Conservation (phyloP, 257 asterid genomes). For the Asclepias syriaca region DNA sequence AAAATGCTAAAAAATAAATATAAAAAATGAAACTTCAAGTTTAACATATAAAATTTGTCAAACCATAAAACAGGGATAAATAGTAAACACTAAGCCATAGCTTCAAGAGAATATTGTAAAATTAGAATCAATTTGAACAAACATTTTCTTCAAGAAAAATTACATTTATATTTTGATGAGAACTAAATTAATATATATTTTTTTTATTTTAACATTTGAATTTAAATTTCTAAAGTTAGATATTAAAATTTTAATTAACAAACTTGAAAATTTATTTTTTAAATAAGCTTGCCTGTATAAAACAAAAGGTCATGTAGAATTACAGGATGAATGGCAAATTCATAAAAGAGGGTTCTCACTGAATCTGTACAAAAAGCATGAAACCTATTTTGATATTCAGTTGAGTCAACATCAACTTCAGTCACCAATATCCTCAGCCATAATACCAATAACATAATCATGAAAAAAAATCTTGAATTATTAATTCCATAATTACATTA, state of each 20-base stretch:
- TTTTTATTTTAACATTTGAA: too few species aligned
- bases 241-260: too few species aligned
- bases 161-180: too few species aligned
- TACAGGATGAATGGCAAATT: not conserved
- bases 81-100: not conserved
- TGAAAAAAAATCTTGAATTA: not conserved
- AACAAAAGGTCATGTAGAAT: not conserved
- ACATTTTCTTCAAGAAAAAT: too few species aligned
- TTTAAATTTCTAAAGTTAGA: too few species aligned
- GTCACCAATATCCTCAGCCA: not conserved
- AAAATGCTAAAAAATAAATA: not conserved
- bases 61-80: not conserved
- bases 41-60: not conserved
- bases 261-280: too few species aligned
- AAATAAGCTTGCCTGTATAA: too few species aligned
- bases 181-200: too few species aligned
- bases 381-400: not conserved
- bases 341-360: not conserved
- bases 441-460: not conserved
- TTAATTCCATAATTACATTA: not conserved
- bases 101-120: not conserved
- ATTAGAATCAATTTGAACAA: not conserved
- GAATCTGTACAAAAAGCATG: not conserved
- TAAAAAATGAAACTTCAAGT: not conserved
- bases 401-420: not conserved